phyloP scores from a whole-genome alignment of 169 alveolate genomes.

The Babesia bigemina region DNA sequence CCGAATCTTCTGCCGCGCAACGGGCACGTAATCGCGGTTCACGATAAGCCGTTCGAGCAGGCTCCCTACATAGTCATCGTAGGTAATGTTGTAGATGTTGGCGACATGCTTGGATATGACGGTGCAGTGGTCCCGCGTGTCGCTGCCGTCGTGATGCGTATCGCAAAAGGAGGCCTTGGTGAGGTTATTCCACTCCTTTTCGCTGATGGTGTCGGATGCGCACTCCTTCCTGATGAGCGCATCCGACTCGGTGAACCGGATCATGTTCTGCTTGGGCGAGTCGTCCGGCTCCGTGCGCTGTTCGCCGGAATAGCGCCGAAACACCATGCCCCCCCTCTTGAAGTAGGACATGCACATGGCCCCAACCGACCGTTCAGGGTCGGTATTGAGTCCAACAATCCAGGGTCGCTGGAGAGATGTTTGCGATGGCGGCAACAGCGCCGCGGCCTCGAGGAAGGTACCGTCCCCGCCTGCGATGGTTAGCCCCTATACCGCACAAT shows the following conservation, averaged over 20 bases:
- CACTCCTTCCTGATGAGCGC: conserved; percentile 27
- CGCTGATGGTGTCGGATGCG: conserved; percentile 23
- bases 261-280: conserved; percentile 31
- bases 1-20: conserved; percentile 57
- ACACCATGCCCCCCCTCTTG: conserved; percentile 6
- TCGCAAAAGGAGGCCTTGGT: conserved; percentile 12
- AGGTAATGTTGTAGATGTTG: conserved; percentile 37
- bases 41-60: conserved; percentile 45
- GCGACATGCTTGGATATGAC: conserved; percentile 15
- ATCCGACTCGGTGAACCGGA: conserved; percentile 20
- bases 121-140: conserved; percentile 9
- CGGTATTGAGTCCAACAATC: conserved; percentile 79
- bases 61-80: conserved; percentile 55
- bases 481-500: no score
- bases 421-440: conserved; percentile 70
- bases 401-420: conserved; percentile 21
- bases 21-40: conserved; percentile 34
- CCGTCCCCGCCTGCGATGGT: conserved; percentile 78
- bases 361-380: conserved; percentile 79
- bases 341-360: conserved; percentile 68
- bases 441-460: conserved; percentile 81
- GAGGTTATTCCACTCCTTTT: conserved; percentile 22
- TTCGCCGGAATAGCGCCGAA: neutral
- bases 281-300: neutral
- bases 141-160: neutral